These are phyloP conservation scores for Lyophyllum shimeji DNA, from an alignment of 768 basidiomycete species.

Conservation along the genomic window DNA sequence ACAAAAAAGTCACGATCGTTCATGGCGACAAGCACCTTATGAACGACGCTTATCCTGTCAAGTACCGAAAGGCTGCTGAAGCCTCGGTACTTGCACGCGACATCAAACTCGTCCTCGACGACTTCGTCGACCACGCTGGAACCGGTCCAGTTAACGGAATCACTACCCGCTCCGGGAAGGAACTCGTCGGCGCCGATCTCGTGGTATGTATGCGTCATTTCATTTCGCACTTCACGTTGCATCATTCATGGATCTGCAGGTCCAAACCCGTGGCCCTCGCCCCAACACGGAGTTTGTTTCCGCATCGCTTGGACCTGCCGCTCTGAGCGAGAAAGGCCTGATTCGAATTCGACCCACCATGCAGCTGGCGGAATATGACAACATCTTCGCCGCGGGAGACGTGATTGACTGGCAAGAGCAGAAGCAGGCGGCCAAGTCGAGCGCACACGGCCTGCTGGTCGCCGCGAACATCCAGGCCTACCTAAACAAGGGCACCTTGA, in stretches of 20 bases:
- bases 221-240: not conserved
- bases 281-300: conserved; percentile 53
- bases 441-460: conserved; percentile 44
- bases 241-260: conserved; percentile 19
- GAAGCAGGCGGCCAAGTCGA: conserved; percentile 52
- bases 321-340: conserved; percentile 36
- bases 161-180: conserved; percentile 50
- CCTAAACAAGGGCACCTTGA: conserved; percentile 33
- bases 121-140: conserved; percentile 49
- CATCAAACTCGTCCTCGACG: conserved; percentile 51
- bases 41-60: conserved; percentile 55
- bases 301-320: conserved; percentile 34
- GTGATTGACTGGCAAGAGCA: conserved; percentile 65
- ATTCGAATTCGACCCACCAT: conserved; percentile 60
- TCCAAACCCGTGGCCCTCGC: conserved; percentile 41
- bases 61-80: conserved; percentile 49
- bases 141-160: conserved; percentile 40
- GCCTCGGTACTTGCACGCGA: conserved; percentile 41
- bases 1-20: conserved; percentile 60
- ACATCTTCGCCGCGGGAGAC: conserved; percentile 69
- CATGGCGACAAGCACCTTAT: conserved; percentile 53
- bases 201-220: conserved; percentile 50
- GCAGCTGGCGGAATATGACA: conserved; percentile 48
- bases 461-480: conserved; percentile 48
- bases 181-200: conserved; percentile 49